These are phyloP conservation scores for Lyophyllum decastes DNA, from an alignment of 768 basidiomycete species.

Conservation along the genomic window DNA sequence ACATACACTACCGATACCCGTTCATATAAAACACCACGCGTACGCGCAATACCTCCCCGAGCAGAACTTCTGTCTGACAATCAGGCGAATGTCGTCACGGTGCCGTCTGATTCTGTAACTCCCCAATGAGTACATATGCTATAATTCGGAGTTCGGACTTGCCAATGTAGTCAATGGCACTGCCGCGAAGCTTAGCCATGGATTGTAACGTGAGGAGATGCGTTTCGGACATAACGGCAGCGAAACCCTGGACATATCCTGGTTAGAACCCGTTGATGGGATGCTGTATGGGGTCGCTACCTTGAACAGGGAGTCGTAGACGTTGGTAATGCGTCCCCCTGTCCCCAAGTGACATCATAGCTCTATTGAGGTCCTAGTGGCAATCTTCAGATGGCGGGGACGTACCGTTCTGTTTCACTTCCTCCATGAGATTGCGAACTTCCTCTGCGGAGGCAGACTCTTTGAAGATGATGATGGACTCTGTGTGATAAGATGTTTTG, in stretches of 20 bases:
- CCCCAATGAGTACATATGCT: background rate
- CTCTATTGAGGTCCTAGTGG: background rate
- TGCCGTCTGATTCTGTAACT: constrained; percentile 2
- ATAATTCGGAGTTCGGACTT: background rate
- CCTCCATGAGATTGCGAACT: background rate
- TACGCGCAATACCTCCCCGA: background rate
- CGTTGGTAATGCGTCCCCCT: constrained; percentile 6
- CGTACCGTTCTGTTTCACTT: background rate
- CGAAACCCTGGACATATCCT: background rate
- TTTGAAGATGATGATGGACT: constrained; percentile 3
- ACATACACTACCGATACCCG: background rate
- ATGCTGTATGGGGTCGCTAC: background rate
- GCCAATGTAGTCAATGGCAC: constrained; percentile 3
- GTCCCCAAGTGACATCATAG: background rate
- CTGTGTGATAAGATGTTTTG: background rate
- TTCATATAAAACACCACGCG: background rate
- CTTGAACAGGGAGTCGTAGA: constrained; percentile 4
- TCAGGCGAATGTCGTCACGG: constrained; percentile 1
- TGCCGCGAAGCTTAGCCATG: background rate
- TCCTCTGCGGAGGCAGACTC: background rate
- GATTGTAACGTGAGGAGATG: background rate
- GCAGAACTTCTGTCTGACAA: background rate
- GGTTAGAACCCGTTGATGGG: background rate
- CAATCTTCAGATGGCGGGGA: background rate
- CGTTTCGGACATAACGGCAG: background rate